Evolutionary conservation across 768 basidiomycete genomes (phyloP), one percentile per base, ranked within the genome.

Genomic region (Termitomyces sp.): DNA sequence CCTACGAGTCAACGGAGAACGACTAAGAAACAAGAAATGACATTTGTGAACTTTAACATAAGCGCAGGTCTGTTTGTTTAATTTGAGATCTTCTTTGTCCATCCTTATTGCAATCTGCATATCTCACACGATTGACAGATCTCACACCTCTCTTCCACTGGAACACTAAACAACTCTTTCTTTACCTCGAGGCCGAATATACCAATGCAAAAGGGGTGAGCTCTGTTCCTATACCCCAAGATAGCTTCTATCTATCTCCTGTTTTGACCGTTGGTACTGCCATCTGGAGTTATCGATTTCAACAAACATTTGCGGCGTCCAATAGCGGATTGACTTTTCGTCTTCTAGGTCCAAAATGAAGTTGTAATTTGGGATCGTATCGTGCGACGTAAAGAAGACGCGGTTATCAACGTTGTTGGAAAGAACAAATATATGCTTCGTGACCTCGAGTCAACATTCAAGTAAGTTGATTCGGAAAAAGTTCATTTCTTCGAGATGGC

Each of bases 91-190:
- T 40, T n/a, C 8, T 25, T 46, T 3, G 1, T 31, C 7, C 46
- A 38, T 49, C 47, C 10, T 50, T 47, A 53, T 32, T 57, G 11
- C 31, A 40, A 57, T 60, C 11, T 57, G 31, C 52, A 56, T 58
- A 49, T 32, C 45, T 43, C 15, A n/a, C 9, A 25, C 38, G 10
- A 43, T 48, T 42, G 29, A 51, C 64, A 94, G 94, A 96, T 74
- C 78, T 96, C 5, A 78, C 83, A 9, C 85, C 94, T 12, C 79
- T 96, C 36, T 96, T 95, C 76, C 78, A 95, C 74, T 96, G 94
- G 94, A 96, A 96, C 73, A 96, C 94, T n/a, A 96, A 96, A 74
- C 94, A 96, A 70, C 70, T 96, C 11, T 96, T 96, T 72, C 72
- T 96, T 12, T 94, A 92, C 69, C 82, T 96, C 38, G 84, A 87